Evolutionary conservation across 1,284 basidiomycete species (phyloP).

Genomic region (Ceratobasidium sp.): DNA sequence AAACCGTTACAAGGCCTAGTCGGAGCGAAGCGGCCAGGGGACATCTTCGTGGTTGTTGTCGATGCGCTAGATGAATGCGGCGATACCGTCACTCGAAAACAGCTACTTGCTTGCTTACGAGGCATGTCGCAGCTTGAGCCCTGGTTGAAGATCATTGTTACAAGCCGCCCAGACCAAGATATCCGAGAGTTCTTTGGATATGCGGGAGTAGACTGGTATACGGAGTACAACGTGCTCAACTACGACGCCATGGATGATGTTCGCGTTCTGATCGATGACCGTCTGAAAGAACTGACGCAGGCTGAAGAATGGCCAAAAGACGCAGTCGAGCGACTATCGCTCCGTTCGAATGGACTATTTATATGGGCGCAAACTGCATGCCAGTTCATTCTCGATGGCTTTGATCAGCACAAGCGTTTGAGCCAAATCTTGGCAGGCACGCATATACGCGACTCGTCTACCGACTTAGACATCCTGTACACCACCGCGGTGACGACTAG

Average conservation of each 20-base stretch:
- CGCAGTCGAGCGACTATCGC: neutral
- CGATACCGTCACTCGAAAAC: neutral
- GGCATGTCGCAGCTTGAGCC: neutral
- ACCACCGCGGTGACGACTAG: neutral
- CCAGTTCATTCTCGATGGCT: neutral
- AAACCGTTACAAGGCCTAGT: neutral
- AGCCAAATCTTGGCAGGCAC: slow-evolving; percentile 1
- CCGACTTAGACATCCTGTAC: slow-evolving; percentile 12
- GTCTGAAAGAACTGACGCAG: neutral
- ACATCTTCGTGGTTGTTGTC: slow-evolving; percentile 7
- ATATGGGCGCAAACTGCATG: slow-evolving; percentile 19
- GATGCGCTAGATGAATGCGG: slow-evolving; percentile 4
- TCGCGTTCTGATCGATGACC: neutral
- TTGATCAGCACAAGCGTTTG: neutral
- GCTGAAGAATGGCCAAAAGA: neutral
- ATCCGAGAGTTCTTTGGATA: neutral
- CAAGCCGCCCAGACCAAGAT: slow-evolving; percentile 29
- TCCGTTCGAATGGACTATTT: neutral
- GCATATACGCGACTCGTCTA: neutral
- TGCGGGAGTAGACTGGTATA: neutral
- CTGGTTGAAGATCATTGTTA: slow-evolving; percentile 29
- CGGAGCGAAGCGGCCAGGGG: neutral
- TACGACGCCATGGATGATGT: neutral
- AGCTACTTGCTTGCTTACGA: neutral
- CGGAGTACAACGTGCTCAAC: neutral